Percentiles rank a stretch among this genome's conserved stretches.
Conservation (phyloP, 176 grass and related monocot species). For the Typha latifolia region DNA sequence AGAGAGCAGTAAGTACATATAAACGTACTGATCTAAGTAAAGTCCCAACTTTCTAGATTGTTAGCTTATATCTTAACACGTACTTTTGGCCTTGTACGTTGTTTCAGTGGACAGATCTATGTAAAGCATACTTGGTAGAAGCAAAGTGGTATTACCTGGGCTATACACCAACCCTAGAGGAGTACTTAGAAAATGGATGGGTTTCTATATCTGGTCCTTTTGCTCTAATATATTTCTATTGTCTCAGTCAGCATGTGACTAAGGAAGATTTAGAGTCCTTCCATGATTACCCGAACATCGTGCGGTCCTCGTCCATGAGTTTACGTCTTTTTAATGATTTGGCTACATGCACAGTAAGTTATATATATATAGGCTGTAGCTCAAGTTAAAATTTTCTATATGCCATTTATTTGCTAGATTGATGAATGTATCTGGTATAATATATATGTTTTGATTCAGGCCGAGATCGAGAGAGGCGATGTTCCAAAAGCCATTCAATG, state of each 20-base stretch:
- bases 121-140: conserved; percentile 21
- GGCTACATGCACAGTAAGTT: conserved; percentile 3
- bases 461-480: conserved; percentile 23
- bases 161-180: conserved; percentile 10
- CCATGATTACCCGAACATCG: not conserved
- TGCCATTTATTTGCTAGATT: not conserved
- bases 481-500: conserved; percentile 12
- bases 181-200: conserved; percentile 20
- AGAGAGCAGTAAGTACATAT: conserved; percentile 14
- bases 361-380: too few species aligned
- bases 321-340: conserved; percentile 12
- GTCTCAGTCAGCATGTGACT: too few species aligned
- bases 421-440: not conserved
- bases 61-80: not conserved
- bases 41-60: not conserved
- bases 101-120: conserved; percentile 24
- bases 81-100: not conserved
- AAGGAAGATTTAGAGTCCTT: not conserved
- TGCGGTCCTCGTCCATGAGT: not conserved
- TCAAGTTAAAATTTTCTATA: not conserved
- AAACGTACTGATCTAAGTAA: not conserved
- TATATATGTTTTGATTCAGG: conserved; percentile 6
- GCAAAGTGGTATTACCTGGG: conserved; percentile 24
- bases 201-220: too few species aligned
- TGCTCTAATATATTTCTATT: too few species aligned